These are phyloP conservation scores for Sporobolomyces pararoseus DNA, from an alignment of 768 basidiomycete species.

Conservation along the genomic window DNA sequence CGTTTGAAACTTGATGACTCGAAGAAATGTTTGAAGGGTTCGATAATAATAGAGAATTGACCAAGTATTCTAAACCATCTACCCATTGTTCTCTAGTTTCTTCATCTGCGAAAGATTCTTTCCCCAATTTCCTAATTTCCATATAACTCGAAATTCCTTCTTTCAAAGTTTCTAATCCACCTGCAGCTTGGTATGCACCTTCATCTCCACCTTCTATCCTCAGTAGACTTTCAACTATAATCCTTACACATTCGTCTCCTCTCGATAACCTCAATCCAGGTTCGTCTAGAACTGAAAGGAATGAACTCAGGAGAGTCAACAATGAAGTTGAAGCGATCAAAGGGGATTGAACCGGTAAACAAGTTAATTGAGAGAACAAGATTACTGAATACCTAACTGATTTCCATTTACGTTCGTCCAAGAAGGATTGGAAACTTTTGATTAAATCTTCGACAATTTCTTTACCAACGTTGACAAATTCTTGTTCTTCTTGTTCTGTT, in stretches of 20 bases:
- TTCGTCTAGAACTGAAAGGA: slow-evolving; percentile 80
- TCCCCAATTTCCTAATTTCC: slow-evolving; percentile 52
- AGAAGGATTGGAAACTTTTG: slow-evolving; percentile 80
- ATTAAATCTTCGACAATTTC: slow-evolving; percentile 72
- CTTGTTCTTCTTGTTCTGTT: slow-evolving; percentile 49
- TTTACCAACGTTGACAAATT: slow-evolving; percentile 53
- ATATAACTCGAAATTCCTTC: slow-evolving; percentile 28
- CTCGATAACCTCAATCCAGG: slow-evolving; percentile 82
- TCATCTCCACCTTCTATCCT: slow-evolving; percentile 54
- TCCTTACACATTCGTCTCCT: slow-evolving; percentile 72
- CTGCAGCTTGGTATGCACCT: slow-evolving; percentile 4
- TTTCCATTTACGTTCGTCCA: slow-evolving; percentile 87
- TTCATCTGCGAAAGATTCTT: slow-evolving; percentile 57
- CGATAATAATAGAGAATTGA: too few relatives aligned
- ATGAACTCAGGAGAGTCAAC: slow-evolving; percentile 73
- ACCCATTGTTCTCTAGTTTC: slow-evolving; percentile 50
- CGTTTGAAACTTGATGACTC: too few relatives aligned
- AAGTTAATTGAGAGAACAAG: slow-evolving; percentile 83
- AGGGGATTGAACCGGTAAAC: slow-evolving; percentile 51
- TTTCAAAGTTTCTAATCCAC: slow-evolving; percentile 27
- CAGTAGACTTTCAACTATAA: slow-evolving; percentile 75
- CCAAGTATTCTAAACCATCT: too few relatives aligned
- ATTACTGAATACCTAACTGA: slow-evolving; percentile 84
- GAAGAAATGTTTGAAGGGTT: slow-evolving; percentile 48
- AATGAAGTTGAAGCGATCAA: slow-evolving; percentile 74